Evolutionary conservation across 73 alveolate genomes (phyloP).

Genomic region (Strombidium stylifer): DNA sequence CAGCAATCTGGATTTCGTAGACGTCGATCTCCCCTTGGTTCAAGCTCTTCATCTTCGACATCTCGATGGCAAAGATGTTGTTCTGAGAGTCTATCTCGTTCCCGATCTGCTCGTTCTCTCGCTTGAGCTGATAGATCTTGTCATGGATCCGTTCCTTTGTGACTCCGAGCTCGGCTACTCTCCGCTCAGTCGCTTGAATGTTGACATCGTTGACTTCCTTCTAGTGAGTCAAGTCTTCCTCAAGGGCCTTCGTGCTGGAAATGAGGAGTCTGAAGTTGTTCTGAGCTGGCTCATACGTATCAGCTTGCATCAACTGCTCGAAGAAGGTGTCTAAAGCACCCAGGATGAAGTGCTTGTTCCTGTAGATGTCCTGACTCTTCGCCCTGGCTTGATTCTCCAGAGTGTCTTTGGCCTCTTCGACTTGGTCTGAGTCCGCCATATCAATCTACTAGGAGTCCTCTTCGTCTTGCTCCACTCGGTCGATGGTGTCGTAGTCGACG

Average conservation of each 20-base stretch:
- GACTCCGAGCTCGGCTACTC: background rate
- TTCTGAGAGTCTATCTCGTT: slow-evolving; percentile 63
- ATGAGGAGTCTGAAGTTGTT: slow-evolving; percentile 3
- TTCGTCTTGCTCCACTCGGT: too few relatives aligned
- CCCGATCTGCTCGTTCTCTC: slow-evolving; percentile 30
- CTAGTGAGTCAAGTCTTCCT: background rate
- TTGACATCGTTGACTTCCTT: background rate
- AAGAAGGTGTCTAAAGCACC: background rate
- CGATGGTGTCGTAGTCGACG: too few relatives aligned
- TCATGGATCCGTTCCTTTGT: slow-evolving; percentile 31
- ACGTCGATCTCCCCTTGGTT: too few relatives aligned
- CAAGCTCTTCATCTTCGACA: too few relatives aligned
- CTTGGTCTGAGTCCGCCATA: background rate
- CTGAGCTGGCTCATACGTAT: background rate
- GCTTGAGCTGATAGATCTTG: slow-evolving; percentile 34
- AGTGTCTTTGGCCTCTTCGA: background rate
- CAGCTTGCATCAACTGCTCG: background rate
- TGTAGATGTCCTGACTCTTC: too few relatives aligned
- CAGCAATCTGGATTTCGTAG: too few relatives aligned
- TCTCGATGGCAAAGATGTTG: too few relatives aligned
- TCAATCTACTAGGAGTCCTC: background rate
- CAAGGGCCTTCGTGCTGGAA: background rate
- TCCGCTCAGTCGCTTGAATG: background rate
- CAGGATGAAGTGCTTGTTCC: too few relatives aligned
- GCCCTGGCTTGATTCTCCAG: background rate